Conservation (phyloP, 129 eudicot genomes). For the Apium graveolens region DNA sequence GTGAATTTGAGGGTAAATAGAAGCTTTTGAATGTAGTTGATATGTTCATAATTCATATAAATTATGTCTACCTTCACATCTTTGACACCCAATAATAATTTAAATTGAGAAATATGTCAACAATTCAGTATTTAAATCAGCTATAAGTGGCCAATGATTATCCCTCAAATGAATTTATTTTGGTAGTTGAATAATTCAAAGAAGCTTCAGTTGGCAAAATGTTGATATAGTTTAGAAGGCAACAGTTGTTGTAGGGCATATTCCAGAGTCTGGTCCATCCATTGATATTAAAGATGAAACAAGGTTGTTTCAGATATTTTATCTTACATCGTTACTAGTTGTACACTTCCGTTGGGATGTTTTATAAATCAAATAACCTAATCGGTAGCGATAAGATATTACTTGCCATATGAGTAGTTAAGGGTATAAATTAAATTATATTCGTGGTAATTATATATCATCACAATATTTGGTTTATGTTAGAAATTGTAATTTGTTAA, state of each 20-base stretch:
- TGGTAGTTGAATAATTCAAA: conserved; percentile 49
- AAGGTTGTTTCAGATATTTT: neutral
- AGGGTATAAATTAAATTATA: neutral
- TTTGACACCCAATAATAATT: neutral
- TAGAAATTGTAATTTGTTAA: neutral
- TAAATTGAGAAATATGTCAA: neutral
- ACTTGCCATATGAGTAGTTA: neutral
- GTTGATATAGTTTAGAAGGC: conserved; percentile 32
- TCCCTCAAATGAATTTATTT: conserved; percentile 22
- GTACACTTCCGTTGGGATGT: neutral
- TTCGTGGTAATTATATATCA: neutral
- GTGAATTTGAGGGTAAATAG: neutral
- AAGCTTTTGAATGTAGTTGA: neutral
- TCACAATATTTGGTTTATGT: neutral
- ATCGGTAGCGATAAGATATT: neutral
- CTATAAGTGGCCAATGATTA: conserved; percentile 21
- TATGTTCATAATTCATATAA: neutral
- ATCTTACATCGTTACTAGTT: neutral
- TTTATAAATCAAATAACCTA: neutral
- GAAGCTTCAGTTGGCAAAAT: conserved; percentile 19
- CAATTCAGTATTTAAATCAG: conserved; percentile 25
- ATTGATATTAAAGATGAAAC: conserved; percentile 23
- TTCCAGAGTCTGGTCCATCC: conserved; percentile 14
- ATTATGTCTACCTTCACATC: neutral
- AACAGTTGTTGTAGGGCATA: conserved; percentile 34